Conservation (phyloP, 1,139 yeast genomes). For the Zhuliangozyma blackwelliae region DNA sequence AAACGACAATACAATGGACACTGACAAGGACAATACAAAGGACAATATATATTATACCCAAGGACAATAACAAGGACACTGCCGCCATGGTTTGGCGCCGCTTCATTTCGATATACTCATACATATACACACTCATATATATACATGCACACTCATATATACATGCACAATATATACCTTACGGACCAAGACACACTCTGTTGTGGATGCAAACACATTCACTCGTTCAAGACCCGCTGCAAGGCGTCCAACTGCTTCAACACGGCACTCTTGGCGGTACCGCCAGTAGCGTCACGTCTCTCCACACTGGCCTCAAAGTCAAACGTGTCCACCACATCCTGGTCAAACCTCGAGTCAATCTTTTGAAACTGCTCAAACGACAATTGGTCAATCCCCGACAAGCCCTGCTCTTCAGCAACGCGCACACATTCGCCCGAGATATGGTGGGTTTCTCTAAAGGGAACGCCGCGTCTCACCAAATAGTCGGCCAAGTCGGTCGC, state of each 20-base stretch:
- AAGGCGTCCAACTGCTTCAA: constrained; percentile 59
- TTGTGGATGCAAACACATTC: too few relatives aligned
- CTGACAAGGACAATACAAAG: too few relatives aligned
- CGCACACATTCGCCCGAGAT: constrained; percentile 97
- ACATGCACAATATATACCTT: too few relatives aligned
- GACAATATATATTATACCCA: too few relatives aligned
- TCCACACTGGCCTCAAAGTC: constrained; percentile 93
- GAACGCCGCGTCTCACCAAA: constrained; percentile 95
- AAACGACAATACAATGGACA: too few relatives aligned
- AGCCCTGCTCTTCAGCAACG: constrained; percentile 69
- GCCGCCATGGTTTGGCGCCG: too few relatives aligned
- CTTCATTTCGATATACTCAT: too few relatives aligned
- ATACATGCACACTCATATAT: too few relatives aligned
- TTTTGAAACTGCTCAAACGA: constrained; percentile 69
- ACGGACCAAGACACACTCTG: too few relatives aligned
- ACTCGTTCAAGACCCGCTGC: constrained; percentile 8
- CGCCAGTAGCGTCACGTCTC: constrained; percentile 94
- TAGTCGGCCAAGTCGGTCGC: constrained; percentile 98
- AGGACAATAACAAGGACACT: too few relatives aligned
- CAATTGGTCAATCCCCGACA: constrained; percentile 80
- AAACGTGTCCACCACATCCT: constrained; percentile 78
- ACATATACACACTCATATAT: too few relatives aligned
- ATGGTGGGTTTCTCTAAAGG: constrained; percentile 98
- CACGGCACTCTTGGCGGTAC: constrained; percentile 92
- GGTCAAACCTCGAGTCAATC: constrained; percentile 76